Conservation (phyloP, 768 basidiomycete genomes). For the Lentinus tigrinus region DNA sequence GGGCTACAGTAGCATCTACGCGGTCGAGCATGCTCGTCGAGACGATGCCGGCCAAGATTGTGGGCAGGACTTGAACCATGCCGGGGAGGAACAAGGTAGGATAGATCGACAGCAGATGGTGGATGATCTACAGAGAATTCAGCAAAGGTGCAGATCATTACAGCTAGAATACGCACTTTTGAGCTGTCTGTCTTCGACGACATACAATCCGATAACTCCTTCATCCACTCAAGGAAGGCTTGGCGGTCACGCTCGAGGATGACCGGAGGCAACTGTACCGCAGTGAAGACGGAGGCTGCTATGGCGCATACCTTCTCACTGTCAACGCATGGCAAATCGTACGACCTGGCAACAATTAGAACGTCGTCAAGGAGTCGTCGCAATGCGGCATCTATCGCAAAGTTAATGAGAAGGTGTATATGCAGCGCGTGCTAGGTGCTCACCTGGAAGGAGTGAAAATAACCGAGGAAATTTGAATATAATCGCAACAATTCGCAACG, state of each 20-base stretch:
- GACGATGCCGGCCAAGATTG: background rate
- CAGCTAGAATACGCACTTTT: background rate
- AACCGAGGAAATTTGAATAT: slow-evolving; percentile 50
- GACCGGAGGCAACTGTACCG: slow-evolving; percentile 44
- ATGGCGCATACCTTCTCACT: slow-evolving; percentile 45
- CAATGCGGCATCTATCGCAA: slow-evolving; percentile 42
- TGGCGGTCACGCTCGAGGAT: background rate
- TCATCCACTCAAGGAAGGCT: background rate
- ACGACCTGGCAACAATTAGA: slow-evolving; percentile 40
- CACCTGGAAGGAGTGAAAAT: slow-evolving; percentile 49
- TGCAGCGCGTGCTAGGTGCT: background rate
- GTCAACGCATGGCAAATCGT: slow-evolving; percentile 36
- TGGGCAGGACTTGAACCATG: background rate
- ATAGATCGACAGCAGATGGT: slow-evolving; percentile 4
- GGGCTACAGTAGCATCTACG: background rate
- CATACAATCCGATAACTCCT: background rate
- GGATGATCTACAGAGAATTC: background rate
- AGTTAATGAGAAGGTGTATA: background rate
- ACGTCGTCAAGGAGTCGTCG: slow-evolving; percentile 43
- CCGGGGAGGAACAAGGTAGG: slow-evolving; percentile 4
- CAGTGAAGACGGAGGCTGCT: slow-evolving; percentile 49
- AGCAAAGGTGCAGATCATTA: background rate
- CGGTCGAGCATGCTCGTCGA: background rate
- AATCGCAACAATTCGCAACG: slow-evolving; percentile 49
- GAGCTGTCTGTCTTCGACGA: background rate